Base-by-base conservation (phyloP, 306 rosid genomes). In the Macrotyloma uniflorum region DNA sequence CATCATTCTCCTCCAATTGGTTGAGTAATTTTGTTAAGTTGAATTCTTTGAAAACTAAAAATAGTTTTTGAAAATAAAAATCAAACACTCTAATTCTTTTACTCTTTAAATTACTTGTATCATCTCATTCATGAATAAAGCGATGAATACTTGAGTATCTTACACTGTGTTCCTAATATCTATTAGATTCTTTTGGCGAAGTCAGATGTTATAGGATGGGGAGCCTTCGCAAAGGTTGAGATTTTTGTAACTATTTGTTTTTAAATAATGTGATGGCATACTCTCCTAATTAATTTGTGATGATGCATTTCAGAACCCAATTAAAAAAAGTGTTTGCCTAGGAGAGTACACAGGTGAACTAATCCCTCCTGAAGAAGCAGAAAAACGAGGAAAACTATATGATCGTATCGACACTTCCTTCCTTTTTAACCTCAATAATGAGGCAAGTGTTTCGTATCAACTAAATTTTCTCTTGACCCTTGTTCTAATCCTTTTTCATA, bases 331-430 rank as follows among this genome's bases (percentile, higher is more conserved):
- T 70, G 98, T 83, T 72, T 92, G 88, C 74, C 81, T 94, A 54
- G 98, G 98, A 82, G 98, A 92, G 77, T 94, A 92, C 77, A 94
- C 92, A 0, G 98, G 95, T 58, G 98, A 94, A 78, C 57, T 92
- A 67, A 74, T 94, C 75, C 82, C 91, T 81, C 93, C 87, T 2
- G 46, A 68, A 53, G 97, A 94, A 86, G 98, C 93, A 4, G 95
- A 94, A 23, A 87, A 81, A 61, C 92, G 97, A 45, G 98, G 98
- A 61, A 94, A 90, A 78, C 62, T 94, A 62, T 94, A 92, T 28
- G 95, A 89, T 68, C 93, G 89, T 40, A 88, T 84, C 53, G 80
- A 92, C 82, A 85, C 83, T 3, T 89, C 98, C 18, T 94, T 86
- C 71, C 97, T 94, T 83, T 94, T 94, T 43, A 89, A 89, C 89